A percentile compares a stretch with the other conserved stretches of the same genome.
These are phyloP conservation scores for Pestalotiopsis fici DNA, from an alignment of 2,329 filamentous ascomycete species.

Conservation along the genomic window DNA sequence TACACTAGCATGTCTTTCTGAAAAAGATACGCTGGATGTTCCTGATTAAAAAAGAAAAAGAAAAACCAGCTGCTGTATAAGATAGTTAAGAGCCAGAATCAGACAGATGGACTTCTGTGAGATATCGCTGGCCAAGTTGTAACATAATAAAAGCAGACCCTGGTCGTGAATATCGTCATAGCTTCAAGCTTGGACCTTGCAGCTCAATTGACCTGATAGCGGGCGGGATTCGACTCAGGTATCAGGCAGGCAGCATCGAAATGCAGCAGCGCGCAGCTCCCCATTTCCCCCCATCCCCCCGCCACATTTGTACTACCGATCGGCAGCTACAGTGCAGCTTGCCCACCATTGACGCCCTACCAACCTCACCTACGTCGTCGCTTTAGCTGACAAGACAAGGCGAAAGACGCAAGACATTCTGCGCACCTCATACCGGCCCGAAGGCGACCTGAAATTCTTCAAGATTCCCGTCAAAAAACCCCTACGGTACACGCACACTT, in stretches of 20 bases:
- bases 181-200: background rate
- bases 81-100: background rate
- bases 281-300: background rate
- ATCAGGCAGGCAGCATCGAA: background rate
- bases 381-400: too few relatives aligned
- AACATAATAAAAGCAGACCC: background rate
- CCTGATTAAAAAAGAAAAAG: too few relatives aligned
- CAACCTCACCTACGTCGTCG: background rate
- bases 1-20: too few relatives aligned
- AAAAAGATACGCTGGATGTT: too few relatives aligned
- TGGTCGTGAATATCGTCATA: background rate
- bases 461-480: background rate
- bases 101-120: background rate
- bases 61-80: background rate
- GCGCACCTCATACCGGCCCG: background rate
- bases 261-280: background rate
- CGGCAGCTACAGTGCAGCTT: background rate
- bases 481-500: too few relatives aligned
- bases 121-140: background rate
- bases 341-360: background rate
- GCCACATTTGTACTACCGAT: background rate
- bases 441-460: background rate
- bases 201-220: background rate
- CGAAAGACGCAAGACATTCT: background rate
- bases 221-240: background rate